Percentiles rank a stretch among this genome's conserved stretches.
phyloP scores from a whole-genome alignment of 441 rosid species.

The Syzygium malaccense region DNA sequence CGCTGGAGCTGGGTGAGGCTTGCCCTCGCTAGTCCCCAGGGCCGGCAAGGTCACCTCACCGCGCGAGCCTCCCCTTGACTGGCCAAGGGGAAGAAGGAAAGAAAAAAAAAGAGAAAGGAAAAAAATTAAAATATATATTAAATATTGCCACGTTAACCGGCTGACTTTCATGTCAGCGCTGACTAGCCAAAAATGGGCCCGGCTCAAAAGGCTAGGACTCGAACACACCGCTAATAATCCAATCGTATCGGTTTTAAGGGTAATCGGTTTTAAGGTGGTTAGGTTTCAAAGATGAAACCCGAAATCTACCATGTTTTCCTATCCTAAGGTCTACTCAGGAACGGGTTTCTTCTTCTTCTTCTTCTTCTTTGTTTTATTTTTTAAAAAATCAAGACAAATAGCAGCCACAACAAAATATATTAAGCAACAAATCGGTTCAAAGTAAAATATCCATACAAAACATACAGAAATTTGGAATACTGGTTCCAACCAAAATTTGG shows the following conservation, averaged over 20 bases:
- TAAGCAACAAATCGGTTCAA: accelerated
- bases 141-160: too few relatives aligned
- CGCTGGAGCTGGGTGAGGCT: too few relatives aligned
- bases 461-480: neutral
- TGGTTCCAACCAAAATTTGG: neutral
- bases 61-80: too few relatives aligned
- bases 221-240: neutral
- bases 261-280: neutral
- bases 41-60: too few relatives aligned
- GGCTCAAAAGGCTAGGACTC: neutral
- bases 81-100: too few relatives aligned
- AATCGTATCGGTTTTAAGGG: neutral
- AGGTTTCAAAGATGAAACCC: accelerated
- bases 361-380: too few relatives aligned
- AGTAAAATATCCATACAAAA: accelerated
- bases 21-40: too few relatives aligned
- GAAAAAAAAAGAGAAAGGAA: too few relatives aligned
- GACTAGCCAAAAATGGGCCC: neutral
- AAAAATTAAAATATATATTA: too few relatives aligned
- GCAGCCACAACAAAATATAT: accelerated
- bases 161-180: too few relatives aligned
- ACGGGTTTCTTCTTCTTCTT: neutral
- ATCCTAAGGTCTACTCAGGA: accelerated
- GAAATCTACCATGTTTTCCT: accelerated
- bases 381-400: neutral